Percentiles rank a stretch among this genome's conserved stretches.
Conservation (phyloP, 495 filamentous ascomycete genomes). For the Daldinia caldariorum region DNA sequence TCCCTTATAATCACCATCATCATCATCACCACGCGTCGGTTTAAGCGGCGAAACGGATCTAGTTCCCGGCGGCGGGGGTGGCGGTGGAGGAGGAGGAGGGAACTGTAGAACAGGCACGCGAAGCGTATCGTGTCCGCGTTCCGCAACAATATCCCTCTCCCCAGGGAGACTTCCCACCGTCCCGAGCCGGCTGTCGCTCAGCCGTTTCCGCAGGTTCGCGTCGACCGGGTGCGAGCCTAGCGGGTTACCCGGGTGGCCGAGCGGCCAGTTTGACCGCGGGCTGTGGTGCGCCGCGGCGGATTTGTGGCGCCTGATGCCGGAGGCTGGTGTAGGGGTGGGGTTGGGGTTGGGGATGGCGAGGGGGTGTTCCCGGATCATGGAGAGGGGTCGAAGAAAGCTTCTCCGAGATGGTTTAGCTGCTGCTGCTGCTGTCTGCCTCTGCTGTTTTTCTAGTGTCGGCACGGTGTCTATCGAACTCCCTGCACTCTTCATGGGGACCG, state of each 20-base stretch:
- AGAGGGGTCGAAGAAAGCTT: conserved; percentile 32
- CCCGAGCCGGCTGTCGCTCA: conserved; percentile 18
- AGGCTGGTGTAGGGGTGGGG: not conserved
- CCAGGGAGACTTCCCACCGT: not conserved
- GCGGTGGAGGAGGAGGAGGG: conserved; percentile 17
- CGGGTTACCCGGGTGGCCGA: conserved; percentile 22
- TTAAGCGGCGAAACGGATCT: conserved; percentile 8
- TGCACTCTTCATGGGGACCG: conserved; percentile 8
- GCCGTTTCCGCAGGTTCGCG: conserved; percentile 27
- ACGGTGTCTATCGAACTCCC: conserved; percentile 20
- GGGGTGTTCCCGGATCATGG: conserved; percentile 36
- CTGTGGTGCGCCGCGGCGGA: conserved; percentile 18
- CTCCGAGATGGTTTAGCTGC: not conserved
- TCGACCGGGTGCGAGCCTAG: conserved; percentile 39
- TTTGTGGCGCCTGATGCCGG: not conserved
- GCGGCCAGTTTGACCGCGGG: conserved; percentile 39
- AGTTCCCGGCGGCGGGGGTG: conserved; percentile 29
- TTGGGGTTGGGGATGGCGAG: conserved; percentile 13
- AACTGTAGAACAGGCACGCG: conserved; percentile 1
- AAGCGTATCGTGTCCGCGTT: not conserved
- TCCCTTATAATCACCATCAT: too few relatives aligned
- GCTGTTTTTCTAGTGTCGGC: conserved; percentile 15
- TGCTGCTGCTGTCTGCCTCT: conserved; percentile 14
- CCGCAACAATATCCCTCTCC: not conserved
- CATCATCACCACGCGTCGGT: not conserved